Conservation (phyloP, 108 stramenopile genomes). For the Skeletonema tropicum region DNA sequence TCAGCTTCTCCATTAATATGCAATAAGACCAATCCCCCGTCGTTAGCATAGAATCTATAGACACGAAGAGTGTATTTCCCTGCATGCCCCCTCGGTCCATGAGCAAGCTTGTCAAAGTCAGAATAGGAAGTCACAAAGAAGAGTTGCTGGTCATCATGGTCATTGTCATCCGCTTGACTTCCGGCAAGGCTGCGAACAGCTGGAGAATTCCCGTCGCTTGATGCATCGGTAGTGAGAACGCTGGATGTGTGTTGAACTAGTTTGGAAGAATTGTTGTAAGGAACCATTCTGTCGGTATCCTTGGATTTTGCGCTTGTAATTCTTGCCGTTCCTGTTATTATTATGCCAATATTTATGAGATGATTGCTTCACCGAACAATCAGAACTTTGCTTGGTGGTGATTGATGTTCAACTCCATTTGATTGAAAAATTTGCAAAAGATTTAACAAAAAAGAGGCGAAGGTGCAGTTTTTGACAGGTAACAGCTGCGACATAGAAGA, state of each 20-base stretch:
- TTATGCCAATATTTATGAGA: too few species aligned
- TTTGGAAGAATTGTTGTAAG: background rate
- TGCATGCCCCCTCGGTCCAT: conserved; percentile 87
- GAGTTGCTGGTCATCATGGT: conserved; percentile 46
- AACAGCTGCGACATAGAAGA: too few species aligned
- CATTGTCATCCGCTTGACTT: conserved; percentile 3
- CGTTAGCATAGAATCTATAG: conserved; percentile 79
- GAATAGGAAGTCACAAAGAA: conserved; percentile 77
- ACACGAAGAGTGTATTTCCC: conserved; percentile 79
- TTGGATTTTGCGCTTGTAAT: too few species aligned
- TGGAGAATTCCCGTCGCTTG: background rate
- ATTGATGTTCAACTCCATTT: too few species aligned
- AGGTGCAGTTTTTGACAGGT: too few species aligned
- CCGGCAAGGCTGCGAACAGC: background rate
- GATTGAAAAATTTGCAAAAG: too few species aligned
- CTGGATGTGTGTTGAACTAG: background rate
- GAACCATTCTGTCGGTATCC: background rate
- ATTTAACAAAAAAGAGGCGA: too few species aligned
- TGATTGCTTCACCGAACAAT: too few species aligned
- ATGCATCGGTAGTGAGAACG: conserved; percentile 2
- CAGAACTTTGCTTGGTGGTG: too few species aligned
- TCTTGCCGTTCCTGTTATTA: too few species aligned
- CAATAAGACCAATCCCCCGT: conserved; percentile 85
- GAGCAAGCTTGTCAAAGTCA: conserved; percentile 88
- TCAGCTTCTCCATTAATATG: conserved; percentile 74